Evolutionary conservation across 371 early-diverging fungal species (phyloP).

Genomic region (Syncephalastrum monosporum): DNA sequence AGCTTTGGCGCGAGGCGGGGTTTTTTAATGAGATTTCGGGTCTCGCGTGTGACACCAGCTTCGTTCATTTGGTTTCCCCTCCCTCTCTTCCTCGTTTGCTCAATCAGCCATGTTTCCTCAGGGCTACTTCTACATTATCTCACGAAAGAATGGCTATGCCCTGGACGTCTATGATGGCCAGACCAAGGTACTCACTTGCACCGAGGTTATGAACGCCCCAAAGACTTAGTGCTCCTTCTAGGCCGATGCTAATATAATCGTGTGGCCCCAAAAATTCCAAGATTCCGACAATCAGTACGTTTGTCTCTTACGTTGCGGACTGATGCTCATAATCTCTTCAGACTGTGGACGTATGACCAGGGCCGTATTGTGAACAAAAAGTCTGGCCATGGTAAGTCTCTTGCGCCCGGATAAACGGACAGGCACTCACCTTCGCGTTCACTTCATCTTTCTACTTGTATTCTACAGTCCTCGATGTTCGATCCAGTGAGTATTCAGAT

Average conservation of each 20-base stretch:
- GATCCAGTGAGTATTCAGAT: not conserved
- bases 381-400: constrained; percentile 44
- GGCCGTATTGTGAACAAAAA: constrained; percentile 47
- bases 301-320: not conserved
- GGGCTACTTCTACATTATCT: constrained; percentile 46
- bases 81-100: too few relatives aligned
- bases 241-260: constrained; percentile 48
- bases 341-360: constrained; percentile 42
- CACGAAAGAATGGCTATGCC: constrained; percentile 46
- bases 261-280: constrained; percentile 53
- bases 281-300: constrained; percentile 53
- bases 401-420: not conserved
- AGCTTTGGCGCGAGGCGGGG: too few relatives aligned
- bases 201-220: not conserved
- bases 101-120: constrained; percentile 29
- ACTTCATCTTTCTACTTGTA: not conserved
- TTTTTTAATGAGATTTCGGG: too few relatives aligned
- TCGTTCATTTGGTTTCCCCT: too few relatives aligned
- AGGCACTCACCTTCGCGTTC: constrained; percentile 7
- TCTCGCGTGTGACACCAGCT: too few relatives aligned
- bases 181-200: constrained; percentile 27
- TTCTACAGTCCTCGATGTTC: constrained; percentile 6
- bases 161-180: constrained; percentile 50
- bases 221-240: constrained; percentile 7
- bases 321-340: constrained; percentile 1